These are phyloP conservation scores for Pichia sp. DNA, from an alignment of 1,139 yeast species.

Conservation along the genomic window DNA sequence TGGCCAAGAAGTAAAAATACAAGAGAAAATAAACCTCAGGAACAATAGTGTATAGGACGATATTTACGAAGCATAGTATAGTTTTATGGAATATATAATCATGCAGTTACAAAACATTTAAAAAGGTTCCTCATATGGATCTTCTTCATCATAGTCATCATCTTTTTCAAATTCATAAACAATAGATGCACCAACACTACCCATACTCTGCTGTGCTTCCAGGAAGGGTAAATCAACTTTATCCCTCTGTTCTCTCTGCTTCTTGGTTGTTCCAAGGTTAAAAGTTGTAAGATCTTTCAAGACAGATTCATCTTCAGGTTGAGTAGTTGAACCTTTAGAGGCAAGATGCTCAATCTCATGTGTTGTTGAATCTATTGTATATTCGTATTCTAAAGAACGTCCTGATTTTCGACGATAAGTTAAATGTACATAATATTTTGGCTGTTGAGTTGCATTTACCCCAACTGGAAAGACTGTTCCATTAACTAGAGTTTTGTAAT, in stretches of 20 bases:
- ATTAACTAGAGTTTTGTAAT: slow-evolving; percentile 31
- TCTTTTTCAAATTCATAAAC: slow-evolving; percentile 74
- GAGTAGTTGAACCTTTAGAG: slow-evolving; percentile 27
- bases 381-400: slow-evolving; percentile 54
- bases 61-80: not conserved
- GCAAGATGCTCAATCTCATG: slow-evolving; percentile 41
- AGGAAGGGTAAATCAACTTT: slow-evolving; percentile 83
- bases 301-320: slow-evolving; percentile 37
- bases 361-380: slow-evolving; percentile 39
- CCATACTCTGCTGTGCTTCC: slow-evolving; percentile 74
- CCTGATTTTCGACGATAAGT: slow-evolving; percentile 81
- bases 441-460: slow-evolving; percentile 34
- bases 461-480: slow-evolving; percentile 38
- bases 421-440: slow-evolving; percentile 41
- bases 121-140: slow-evolving; percentile 91
- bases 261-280: slow-evolving; percentile 66
- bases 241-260: slow-evolving; percentile 71
- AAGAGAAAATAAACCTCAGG: slow-evolving; percentile 27
- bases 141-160: slow-evolving; percentile 94
- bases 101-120: slow-evolving; percentile 1
- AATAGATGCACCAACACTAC: slow-evolving; percentile 75
- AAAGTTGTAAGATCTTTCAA: slow-evolving; percentile 78
- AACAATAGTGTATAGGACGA: not conserved
- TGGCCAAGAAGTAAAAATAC: slow-evolving; percentile 88
- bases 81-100: not conserved